Percentiles rank a stretch among this genome's conserved stretches.
Conservation (phyloP, 2,329 filamentous ascomycete genomes). For the Beauveria bassiana region DNA sequence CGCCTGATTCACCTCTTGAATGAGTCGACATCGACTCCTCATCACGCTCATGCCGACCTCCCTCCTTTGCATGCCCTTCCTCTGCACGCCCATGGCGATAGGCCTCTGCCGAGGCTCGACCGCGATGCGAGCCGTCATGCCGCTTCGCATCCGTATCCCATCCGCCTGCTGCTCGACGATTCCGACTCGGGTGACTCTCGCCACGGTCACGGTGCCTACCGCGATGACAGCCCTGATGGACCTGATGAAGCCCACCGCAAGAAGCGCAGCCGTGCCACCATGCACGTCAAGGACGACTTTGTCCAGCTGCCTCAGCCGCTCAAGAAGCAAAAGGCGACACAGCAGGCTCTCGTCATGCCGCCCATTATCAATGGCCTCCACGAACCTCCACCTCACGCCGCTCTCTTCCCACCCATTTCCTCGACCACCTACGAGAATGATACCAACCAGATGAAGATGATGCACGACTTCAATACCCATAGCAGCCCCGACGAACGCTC, state of each 20-base stretch:
- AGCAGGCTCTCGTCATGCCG: slow-evolving; percentile 47
- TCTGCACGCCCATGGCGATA: slow-evolving; percentile 35
- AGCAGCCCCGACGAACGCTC: slow-evolving; percentile 20
- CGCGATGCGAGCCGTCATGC: slow-evolving; percentile 32
- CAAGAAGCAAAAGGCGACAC: slow-evolving; percentile 55
- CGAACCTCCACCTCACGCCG: slow-evolving; percentile 52
- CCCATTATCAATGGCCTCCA: slow-evolving; percentile 59
- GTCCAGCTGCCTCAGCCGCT: slow-evolving; percentile 56
- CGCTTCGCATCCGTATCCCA: slow-evolving; percentile 24
- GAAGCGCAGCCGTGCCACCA: slow-evolving; percentile 40
- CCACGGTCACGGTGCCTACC: slow-evolving; percentile 35
- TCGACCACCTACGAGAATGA: slow-evolving; percentile 47
- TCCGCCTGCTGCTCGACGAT: slow-evolving; percentile 35
- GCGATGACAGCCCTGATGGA: slow-evolving; percentile 36
- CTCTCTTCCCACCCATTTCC: slow-evolving; percentile 56
- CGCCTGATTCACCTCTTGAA: slow-evolving; percentile 59
- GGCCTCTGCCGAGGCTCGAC: slow-evolving; percentile 45
- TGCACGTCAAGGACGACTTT: slow-evolving; percentile 51
- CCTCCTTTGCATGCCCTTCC: slow-evolving; percentile 44
- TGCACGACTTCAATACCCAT: slow-evolving; percentile 34
- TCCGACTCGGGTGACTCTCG: slow-evolving; percentile 30
- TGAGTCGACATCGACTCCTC: slow-evolving; percentile 39
- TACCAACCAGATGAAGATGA: slow-evolving; percentile 31
- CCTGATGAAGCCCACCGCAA: slow-evolving; percentile 42
- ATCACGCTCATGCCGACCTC: slow-evolving; percentile 42